Evolutionary conservation across 805 yeast species (phyloP), one percentile per base, ranked within the genome.

Genomic region (Yamadazyma tumulicola): DNA sequence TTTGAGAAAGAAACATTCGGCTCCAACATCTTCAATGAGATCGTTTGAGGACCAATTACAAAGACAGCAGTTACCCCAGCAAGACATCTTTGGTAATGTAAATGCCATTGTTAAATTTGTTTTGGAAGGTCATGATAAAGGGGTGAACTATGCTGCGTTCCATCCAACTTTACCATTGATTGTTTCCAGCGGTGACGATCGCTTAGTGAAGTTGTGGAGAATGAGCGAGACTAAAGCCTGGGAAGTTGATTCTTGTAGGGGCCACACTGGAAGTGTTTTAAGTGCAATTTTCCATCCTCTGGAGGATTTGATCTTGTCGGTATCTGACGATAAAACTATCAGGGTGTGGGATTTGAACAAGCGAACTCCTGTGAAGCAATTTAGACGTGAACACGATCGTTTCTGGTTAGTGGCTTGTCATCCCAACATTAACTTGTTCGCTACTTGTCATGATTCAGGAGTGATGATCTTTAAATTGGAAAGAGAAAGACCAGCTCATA

Each of bases 231-330:
- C 95, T 23, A 87, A 89, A 64, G 98, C 98, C 16, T 93, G 97
- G 97, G 98, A 94, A 61, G 95, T 94, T 40, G 99, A 93, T 58
- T 85, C 97, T 18, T 91, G 97, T 62, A 79, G 98, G 55, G 98
- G 98, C 37, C 99, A 93, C 62, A 85, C 96, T 19, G 89, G 89
- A 54, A 88, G 85, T 57, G 96, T 93, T 34, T 79, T 88, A 33
- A 72, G 93, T 59, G 88, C 86, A 24, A 67, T 85, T 34, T 94
- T 94, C 76, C 96, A 93, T 58, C 97, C 97, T 26, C 79, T 80
- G 45, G 93, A 87, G 61, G 96, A 93, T 50, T 69, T 91, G 55
- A 88, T 93, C 45, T 69, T 93, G 33, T 89, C 97, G 22, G 95
- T 88, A 27, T 84, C 95, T 47, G 97, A 93, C 59, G 99, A 93